Evolutionary conservation across 345 rosid species (phyloP).

Genomic region (Dipteronia dyeriana): DNA sequence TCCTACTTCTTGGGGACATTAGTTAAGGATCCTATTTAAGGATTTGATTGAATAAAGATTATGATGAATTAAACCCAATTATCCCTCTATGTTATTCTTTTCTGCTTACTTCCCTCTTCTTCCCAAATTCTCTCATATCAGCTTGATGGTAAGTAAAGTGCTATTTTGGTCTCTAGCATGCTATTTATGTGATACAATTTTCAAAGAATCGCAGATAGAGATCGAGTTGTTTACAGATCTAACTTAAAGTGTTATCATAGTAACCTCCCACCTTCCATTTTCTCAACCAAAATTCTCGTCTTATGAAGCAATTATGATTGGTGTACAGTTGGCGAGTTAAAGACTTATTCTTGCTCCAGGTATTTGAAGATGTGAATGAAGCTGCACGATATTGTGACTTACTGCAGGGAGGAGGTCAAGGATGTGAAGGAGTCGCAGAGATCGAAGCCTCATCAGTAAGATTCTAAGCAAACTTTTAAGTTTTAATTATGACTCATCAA

Average conservation of each 20-base stretch:
- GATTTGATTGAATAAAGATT: no score
- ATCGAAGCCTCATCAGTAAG: conserved; percentile 94
- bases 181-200: neutral
- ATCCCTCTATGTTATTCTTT: no score
- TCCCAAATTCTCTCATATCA: no score
- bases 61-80: no score
- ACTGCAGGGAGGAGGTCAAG: conserved; percentile 92
- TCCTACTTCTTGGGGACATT: no score
- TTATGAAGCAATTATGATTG: neutral
- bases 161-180: neutral
- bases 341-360: conserved; percentile 39
- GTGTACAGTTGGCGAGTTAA: conserved; percentile 2
- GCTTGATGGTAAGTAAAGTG: neutral
- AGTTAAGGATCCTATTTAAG: no score
- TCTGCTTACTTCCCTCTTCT: no score
- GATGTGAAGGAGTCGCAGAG: conserved; percentile 96
- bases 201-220: neutral
- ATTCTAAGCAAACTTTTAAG: neutral
- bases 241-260: neutral
- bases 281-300: neutral
- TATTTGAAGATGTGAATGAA: conserved; percentile 90
- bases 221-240: neutral
- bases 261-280: neutral
- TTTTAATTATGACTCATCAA: neutral
- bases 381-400: conserved; percentile 87